Conservation (phyloP, 306 rosid genomes). For the Casuarina cunninghamiana region DNA sequence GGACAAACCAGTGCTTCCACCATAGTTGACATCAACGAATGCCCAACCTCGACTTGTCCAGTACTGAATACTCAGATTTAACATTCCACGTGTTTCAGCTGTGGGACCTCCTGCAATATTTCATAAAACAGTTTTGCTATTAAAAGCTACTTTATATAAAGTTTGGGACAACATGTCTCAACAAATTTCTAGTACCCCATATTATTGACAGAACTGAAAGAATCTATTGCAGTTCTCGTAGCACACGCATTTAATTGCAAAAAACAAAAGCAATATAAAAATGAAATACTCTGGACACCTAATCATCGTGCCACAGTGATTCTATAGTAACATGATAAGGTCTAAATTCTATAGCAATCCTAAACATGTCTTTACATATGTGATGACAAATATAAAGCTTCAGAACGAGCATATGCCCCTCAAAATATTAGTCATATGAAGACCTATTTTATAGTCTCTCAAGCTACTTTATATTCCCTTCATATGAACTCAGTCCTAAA, state of each 20-base stretch:
- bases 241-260: not conserved
- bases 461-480: not conserved
- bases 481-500: not conserved
- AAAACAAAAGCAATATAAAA: not conserved
- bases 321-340: not conserved
- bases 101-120: conserved; percentile 92
- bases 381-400: not conserved
- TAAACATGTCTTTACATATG: not conserved
- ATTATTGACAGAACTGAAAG: not conserved
- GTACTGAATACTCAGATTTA: conserved; percentile 75
- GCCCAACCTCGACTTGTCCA: conserved; percentile 99
- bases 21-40: conserved; percentile 81
- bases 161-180: not conserved
- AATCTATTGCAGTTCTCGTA: not conserved
- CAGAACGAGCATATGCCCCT: not conserved
- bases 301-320: not conserved
- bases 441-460: not conserved
- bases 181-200: not conserved
- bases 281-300: not conserved
- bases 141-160: not conserved
- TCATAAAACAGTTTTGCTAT: conserved; percentile 6
- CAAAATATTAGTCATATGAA: not conserved
- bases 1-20: conserved; percentile 98
- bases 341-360: not conserved
- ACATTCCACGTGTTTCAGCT: conserved; percentile 65